A percentile compares a stretch with the other conserved stretches of the same genome.
These are phyloP conservation scores for Nitzschia sp. DNA, from an alignment of 108 stramenopile genomes.

Conservation along the genomic window DNA sequence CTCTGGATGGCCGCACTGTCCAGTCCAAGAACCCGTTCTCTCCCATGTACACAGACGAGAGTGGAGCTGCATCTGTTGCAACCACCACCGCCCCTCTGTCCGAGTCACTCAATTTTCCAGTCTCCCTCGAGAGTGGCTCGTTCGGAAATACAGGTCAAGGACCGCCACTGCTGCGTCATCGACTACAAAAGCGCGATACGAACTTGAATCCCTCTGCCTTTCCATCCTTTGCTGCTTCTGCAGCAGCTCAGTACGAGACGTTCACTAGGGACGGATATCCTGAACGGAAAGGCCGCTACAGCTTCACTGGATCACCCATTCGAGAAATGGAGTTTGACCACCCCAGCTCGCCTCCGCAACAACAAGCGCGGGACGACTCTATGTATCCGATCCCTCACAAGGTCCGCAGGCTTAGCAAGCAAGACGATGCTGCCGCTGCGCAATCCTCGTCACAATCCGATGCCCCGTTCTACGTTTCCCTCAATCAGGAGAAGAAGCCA, in stretches of 20 bases:
- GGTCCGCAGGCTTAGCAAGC: constrained; percentile 38
- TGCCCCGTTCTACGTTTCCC: background rate
- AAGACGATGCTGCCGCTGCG: constrained; percentile 42
- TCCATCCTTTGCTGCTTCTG: constrained; percentile 1
- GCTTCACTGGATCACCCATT: constrained; percentile 52
- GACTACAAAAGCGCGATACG: constrained; percentile 14
- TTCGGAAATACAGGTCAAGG: background rate
- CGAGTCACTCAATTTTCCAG: constrained; percentile 17
- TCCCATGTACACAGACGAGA: constrained; percentile 37
- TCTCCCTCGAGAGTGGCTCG: constrained; percentile 2
- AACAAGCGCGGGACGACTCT: background rate
- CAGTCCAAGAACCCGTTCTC: constrained; percentile 62
- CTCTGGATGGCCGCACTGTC: constrained; percentile 53
- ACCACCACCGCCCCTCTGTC: background rate
- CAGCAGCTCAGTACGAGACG: background rate
- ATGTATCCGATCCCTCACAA: constrained; percentile 21
- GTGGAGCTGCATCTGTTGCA: background rate
- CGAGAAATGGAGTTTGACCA: constrained; percentile 23
- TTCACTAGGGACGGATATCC: constrained; percentile 33
- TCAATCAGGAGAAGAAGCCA: background rate
- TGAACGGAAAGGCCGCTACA: constrained; percentile 25
- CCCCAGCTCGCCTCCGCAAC: background rate
- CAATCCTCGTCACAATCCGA: constrained; percentile 14
- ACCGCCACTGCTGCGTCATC: constrained; percentile 16
- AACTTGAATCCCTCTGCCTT: background rate